Percentiles rank a stretch among this genome's conserved stretches.
Evolutionary conservation across 2,329 filamentous ascomycete species (phyloP).

Genomic region (Xylariomycetidae sp.): DNA sequence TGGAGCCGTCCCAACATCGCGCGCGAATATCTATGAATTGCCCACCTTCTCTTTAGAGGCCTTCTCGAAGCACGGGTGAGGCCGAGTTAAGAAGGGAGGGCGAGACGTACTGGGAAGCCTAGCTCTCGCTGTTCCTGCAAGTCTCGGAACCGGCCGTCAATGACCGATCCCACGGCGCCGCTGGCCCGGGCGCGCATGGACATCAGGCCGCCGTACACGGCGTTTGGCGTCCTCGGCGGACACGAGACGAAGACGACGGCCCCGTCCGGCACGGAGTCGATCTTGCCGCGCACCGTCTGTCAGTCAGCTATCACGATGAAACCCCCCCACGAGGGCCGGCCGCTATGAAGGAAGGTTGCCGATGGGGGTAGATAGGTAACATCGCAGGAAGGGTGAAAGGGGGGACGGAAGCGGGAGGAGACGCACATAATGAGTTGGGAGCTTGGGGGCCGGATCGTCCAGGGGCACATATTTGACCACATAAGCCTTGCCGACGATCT

Average conservation of each 20-base stretch:
- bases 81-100: background rate
- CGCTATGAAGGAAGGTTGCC: too few species aligned
- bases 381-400: too few species aligned
- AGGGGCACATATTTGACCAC: conserved; percentile 48
- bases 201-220: conserved; percentile 52
- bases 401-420: too few species aligned
- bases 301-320: too few species aligned
- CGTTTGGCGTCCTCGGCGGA: conserved; percentile 41
- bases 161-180: conserved; percentile 43
- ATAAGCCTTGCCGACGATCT: conserved; percentile 50
- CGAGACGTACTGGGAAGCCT: conserved; percentile 34
- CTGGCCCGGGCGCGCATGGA: conserved; percentile 39
- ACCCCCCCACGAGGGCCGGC: too few species aligned
- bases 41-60: too few species aligned
- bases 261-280: conserved; percentile 42
- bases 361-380: too few species aligned
- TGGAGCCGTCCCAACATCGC: conserved; percentile 40
- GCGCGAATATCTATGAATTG: conserved; percentile 36
- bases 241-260: conserved; percentile 47
- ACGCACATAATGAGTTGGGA: conserved; percentile 41
- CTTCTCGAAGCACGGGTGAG: too few species aligned
- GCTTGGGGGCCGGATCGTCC: conserved; percentile 41
- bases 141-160: conserved; percentile 49
- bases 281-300: too few species aligned
- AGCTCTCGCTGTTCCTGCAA: conserved; percentile 48